These are phyloP conservation scores for Leccinum barrowsii DNA, from an alignment of 768 basidiomycete species.

Conservation along the genomic window DNA sequence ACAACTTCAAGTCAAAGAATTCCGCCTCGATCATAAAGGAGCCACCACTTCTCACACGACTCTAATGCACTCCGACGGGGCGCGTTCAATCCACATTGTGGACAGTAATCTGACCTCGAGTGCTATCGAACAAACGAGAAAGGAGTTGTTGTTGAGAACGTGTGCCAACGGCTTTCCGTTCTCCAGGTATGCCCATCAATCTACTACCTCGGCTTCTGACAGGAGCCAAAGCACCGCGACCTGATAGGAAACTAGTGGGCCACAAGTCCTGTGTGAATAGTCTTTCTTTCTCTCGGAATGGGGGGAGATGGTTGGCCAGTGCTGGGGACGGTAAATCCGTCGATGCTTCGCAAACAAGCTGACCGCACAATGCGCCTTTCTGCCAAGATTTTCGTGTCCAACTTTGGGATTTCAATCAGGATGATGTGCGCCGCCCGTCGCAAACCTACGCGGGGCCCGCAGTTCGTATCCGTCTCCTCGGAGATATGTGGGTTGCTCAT, in stretches of 20 bases:
- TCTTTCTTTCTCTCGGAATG: constrained; percentile 55
- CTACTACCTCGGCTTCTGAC: neutral
- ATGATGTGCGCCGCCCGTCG: constrained; percentile 44
- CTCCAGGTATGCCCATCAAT: constrained; percentile 28
- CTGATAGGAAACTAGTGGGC: constrained; percentile 33
- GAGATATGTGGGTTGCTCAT: constrained; percentile 20
- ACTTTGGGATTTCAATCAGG: constrained; percentile 68
- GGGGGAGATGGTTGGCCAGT: constrained; percentile 61
- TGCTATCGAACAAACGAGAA: constrained; percentile 21
- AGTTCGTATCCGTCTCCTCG: constrained; percentile 27
- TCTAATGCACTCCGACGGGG: constrained; percentile 12
- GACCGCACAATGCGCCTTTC: constrained; percentile 3
- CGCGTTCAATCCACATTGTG: constrained; percentile 16
- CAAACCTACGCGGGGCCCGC: constrained; percentile 45
- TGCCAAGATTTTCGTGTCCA: constrained; percentile 49
- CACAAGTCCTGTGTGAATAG: constrained; percentile 67
- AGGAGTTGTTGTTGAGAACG: constrained; percentile 15
- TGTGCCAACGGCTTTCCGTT: constrained; percentile 32
- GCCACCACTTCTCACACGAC: neutral
- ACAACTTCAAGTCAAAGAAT: neutral
- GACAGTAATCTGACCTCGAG: constrained; percentile 22
- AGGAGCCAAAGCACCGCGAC: constrained; percentile 1
- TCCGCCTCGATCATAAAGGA: constrained; percentile 4
- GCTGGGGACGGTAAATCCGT: constrained; percentile 61
- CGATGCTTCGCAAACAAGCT: constrained; percentile 9